A percentile compares a stretch with the other conserved stretches of the same genome.
Conservation (phyloP, 495 filamentous ascomycete genomes). For the Cercophora sp. region DNA sequence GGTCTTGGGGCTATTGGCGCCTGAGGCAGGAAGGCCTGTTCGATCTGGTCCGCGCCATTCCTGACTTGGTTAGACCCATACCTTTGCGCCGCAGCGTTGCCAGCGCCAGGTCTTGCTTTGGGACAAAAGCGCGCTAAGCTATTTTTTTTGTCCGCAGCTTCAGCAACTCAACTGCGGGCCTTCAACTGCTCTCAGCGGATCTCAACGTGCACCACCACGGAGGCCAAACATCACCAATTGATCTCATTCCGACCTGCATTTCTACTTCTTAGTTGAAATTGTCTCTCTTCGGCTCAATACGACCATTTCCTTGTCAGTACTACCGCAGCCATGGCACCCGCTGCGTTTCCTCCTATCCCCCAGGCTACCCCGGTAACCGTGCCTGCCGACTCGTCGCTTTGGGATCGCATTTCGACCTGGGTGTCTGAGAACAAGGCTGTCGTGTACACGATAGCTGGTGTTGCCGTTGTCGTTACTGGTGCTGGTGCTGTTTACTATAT, state of each 20-base stretch:
- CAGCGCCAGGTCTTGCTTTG: too few relatives aligned
- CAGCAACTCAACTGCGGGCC: not conserved
- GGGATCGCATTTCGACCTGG: slow-evolving; percentile 88
- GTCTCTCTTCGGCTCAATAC: slow-evolving; percentile 7
- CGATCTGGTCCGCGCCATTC: too few relatives aligned
- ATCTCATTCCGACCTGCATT: not conserved
- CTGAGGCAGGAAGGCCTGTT: not conserved
- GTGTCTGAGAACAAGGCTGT: slow-evolving; percentile 90
- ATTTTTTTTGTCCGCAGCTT: slow-evolving; percentile 15
- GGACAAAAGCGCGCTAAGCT: too few relatives aligned
- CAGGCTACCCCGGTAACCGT: slow-evolving; percentile 33
- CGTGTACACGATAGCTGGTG: slow-evolving; percentile 93
- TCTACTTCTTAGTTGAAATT: not conserved
- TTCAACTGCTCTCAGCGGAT: not conserved
- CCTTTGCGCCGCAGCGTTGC: too few relatives aligned
- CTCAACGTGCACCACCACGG: not conserved
- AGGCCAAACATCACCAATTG: not conserved
- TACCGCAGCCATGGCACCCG: slow-evolving; percentile 34
- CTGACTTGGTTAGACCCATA: too few relatives aligned
- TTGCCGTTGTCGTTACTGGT: slow-evolving; percentile 82
- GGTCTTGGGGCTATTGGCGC: too few relatives aligned
- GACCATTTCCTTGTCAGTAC: slow-evolving; percentile 1
- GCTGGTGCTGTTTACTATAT: slow-evolving; percentile 92
- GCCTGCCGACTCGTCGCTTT: slow-evolving; percentile 61
- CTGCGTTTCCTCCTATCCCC: slow-evolving; percentile 37